Conservation (phyloP, 2,329 filamentous ascomycete species). For the Aspergillus oerlinghausenensis region DNA sequence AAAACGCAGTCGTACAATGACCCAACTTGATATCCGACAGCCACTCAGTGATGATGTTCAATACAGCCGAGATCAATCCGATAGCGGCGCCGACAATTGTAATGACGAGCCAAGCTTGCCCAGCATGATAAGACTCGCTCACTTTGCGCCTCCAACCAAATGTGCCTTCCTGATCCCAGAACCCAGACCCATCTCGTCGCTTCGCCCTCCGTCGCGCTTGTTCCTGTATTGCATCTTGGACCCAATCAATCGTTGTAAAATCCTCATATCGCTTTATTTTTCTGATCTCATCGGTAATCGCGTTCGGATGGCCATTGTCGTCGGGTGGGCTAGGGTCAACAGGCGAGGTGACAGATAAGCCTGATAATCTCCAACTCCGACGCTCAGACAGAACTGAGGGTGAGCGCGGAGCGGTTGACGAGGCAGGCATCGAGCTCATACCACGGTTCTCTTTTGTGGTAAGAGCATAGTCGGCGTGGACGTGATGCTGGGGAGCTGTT, state of each 20-base stretch:
- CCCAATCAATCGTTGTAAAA: constrained; percentile 96
- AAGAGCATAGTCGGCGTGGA: constrained; percentile 26
- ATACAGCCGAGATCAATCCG: constrained; percentile 82
- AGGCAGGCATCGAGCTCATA: constrained; percentile 39
- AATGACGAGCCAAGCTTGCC: constrained; percentile 96
- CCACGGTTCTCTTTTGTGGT: constrained; percentile 27
- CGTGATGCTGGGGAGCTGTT: constrained; percentile 1
- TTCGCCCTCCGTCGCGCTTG: constrained; percentile 74
- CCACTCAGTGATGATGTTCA: constrained; percentile 98
- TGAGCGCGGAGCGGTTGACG: constrained; percentile 26
- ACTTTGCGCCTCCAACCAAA: constrained; percentile 77
- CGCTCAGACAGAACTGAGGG: constrained; percentile 29
- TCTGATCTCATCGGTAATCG: constrained; percentile 89
- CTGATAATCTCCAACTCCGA: constrained; percentile 43
- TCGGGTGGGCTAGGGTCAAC: constrained; percentile 53
- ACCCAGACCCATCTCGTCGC: constrained; percentile 65
- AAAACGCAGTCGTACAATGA: constrained; percentile 93
- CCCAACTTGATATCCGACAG: constrained; percentile 91
- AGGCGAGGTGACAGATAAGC: constrained; percentile 49
- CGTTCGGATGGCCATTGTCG: constrained; percentile 57
- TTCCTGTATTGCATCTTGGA: constrained; percentile 91
- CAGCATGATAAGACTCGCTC: constrained; percentile 86
- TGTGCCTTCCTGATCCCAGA: constrained; percentile 64
- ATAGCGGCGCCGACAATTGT: constrained; percentile 89
- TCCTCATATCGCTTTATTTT: constrained; percentile 99